phyloP scores from a whole-genome alignment of 306 rosid species.

The Prinsepia uniflora region DNA sequence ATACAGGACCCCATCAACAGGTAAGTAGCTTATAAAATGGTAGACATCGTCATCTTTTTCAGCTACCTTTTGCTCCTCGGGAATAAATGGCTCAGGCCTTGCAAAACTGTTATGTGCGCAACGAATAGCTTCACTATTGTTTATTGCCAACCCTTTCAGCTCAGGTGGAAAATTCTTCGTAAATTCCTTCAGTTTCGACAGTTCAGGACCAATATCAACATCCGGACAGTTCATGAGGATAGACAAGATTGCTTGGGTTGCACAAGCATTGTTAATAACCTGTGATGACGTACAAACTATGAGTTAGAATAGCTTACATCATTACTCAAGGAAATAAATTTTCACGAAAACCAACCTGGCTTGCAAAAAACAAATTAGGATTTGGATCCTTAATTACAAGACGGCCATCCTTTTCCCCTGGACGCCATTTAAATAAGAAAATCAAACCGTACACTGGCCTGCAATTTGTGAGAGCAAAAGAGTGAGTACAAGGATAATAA shows the following conservation, averaged over 20 bases:
- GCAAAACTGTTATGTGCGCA: constrained; percentile 94
- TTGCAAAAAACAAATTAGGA: constrained; percentile 93
- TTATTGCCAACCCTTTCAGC: constrained; percentile 94
- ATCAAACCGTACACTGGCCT: constrained; percentile 98
- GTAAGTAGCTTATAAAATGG: constrained; percentile 94
- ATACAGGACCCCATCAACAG: constrained; percentile 84
- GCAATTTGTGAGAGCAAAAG: constrained; percentile 22
- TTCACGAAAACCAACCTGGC: constrained; percentile 63
- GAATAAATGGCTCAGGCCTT: constrained; percentile 94
- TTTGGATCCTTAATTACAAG: constrained; percentile 84
- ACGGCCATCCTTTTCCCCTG: constrained; percentile 94
- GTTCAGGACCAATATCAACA: constrained; percentile 83
- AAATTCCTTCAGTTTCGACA: constrained; percentile 76
- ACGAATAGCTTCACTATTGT: constrained; percentile 90
- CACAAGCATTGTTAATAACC: constrained; percentile 99
- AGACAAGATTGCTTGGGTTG: constrained; percentile 96
- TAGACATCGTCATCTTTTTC: constrained; percentile 88
- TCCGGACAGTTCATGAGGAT: constrained; percentile 88
- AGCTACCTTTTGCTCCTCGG: constrained; percentile 85
- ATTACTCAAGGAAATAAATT: neutral
- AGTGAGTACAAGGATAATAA: neutral
- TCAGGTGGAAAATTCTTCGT: constrained; percentile 94
- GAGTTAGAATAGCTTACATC: constrained; percentile 15
- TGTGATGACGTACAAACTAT: constrained; percentile 20
- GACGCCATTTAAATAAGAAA: constrained; percentile 97